A percentile compares a stretch with the other conserved stretches of the same genome.
These are phyloP conservation scores for Extremus antarcticus DNA, from an alignment of 495 filamentous ascomycete species.

Conservation along the genomic window DNA sequence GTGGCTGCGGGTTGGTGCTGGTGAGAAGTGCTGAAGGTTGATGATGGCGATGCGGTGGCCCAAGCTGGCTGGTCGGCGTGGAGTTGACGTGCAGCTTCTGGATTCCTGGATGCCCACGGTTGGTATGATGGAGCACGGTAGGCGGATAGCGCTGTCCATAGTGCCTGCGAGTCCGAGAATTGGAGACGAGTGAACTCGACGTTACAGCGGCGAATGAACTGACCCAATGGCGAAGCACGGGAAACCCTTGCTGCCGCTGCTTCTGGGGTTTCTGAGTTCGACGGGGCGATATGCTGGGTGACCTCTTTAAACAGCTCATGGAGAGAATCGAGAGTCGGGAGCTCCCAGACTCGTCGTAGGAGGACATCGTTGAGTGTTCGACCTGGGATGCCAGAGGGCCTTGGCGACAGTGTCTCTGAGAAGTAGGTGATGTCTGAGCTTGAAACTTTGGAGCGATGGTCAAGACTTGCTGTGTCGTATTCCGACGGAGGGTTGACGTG, in stretches of 20 bases:
- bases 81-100: conserved; percentile 5
- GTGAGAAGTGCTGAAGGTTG: background rate
- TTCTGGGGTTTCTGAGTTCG: background rate
- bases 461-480: background rate
- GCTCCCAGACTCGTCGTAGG: conserved; percentile 68
- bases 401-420: conserved; percentile 56
- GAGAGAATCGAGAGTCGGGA: conserved; percentile 69
- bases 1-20: background rate
- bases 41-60: background rate
- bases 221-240: conserved; percentile 68
- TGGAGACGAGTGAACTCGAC: conserved; percentile 72
- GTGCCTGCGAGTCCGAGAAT: conserved; percentile 59
- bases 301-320: conserved; percentile 30
- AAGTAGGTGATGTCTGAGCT: conserved; percentile 39
- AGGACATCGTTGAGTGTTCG: conserved; percentile 76
- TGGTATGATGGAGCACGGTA: conserved; percentile 67
- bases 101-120: conserved; percentile 48
- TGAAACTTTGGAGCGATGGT: background rate
- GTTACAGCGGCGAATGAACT: conserved; percentile 65
- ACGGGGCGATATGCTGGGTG: conserved; percentile 10
- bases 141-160: conserved; percentile 71
- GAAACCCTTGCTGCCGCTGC: conserved; percentile 21
- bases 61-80: background rate
- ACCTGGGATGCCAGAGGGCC: conserved; percentile 60
- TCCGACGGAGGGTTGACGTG: conserved; percentile 48